These are phyloP conservation scores for Rubroboletus pulcherrimus DNA, from an alignment of 768 basidiomycete species.

Conservation along the genomic window DNA sequence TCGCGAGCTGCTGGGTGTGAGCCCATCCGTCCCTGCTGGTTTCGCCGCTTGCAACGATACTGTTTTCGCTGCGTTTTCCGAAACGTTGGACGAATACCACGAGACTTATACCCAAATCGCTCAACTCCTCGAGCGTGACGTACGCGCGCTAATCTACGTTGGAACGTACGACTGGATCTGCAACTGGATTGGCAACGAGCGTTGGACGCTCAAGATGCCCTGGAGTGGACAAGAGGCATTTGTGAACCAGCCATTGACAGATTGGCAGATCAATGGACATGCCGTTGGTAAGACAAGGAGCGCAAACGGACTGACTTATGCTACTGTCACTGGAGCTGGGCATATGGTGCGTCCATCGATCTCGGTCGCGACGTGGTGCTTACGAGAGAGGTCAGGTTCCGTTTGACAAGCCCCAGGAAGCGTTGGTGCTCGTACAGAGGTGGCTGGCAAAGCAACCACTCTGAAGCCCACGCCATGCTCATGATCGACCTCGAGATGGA, in stretches of 20 bases:
- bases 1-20: slow-evolving; percentile 56
- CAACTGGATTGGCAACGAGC: slow-evolving; percentile 68
- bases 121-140: slow-evolving; percentile 62
- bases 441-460: slow-evolving; percentile 35
- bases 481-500: not conserved
- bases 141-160: slow-evolving; percentile 65
- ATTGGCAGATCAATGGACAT: slow-evolving; percentile 51
- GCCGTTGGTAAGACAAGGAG: slow-evolving; percentile 51
- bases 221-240: slow-evolving; percentile 62
- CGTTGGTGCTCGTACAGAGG: slow-evolving; percentile 42
- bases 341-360: slow-evolving; percentile 50
- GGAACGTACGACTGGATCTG: slow-evolving; percentile 74
- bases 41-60: slow-evolving; percentile 35
- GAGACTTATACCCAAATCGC: slow-evolving; percentile 32
- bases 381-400: slow-evolving; percentile 38
- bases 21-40: slow-evolving; percentile 35
- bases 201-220: slow-evolving; percentile 66
- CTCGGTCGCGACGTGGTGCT: not conserved
- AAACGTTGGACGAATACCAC: slow-evolving; percentile 37
- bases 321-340: slow-evolving; percentile 61
- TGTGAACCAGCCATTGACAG: slow-evolving; percentile 39
- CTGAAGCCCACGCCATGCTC: not conserved
- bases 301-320: slow-evolving; percentile 56
- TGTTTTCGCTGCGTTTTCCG: slow-evolving; percentile 46
- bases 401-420: slow-evolving; percentile 54